Base-by-base conservation (phyloP, 2,329 filamentous ascomycete genomes). In the Colletotrichum eremochloae region DNA sequence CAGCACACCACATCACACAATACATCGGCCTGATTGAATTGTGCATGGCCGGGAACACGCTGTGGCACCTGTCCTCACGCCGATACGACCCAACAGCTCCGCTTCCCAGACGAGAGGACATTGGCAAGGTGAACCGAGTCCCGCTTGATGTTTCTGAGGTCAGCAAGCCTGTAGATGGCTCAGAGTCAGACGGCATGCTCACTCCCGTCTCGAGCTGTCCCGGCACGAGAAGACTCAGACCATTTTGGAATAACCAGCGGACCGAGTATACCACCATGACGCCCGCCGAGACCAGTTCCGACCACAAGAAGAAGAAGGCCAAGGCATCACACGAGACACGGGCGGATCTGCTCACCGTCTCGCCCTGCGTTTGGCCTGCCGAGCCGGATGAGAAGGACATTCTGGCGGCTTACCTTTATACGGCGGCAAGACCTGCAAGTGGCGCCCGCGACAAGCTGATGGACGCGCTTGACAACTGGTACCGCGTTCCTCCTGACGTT, bases 201-300 rank as follows among this genome's bases (percentile, higher is more conserved):
- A 65, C 63, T 46, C 63, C 63, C 11, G 29, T 29, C 11, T 65
- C 63, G n/a, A 65, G 63, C 50, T 18, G 31, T 57, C 24, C 56
- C 38, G n/a, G 50, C 50, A 57, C 50, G 33, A 33, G 46, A 46
- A 36, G 38, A 46, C 63, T 65, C 50, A 46, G 8, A 0, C 20
- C 63, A n/a, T 65, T 65, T 29, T 65, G 63, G 63, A 57, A 65
- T 15, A 56, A 56, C 63, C 63, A 65, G 46, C 18, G 18, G 29
- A 65, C 63, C 15, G 63, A 65, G 38, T 65, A 65, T 46, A 57
- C 63, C 18, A 65, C 63, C 63, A 65, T 57, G 63, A 65, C 63
- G 12, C 63, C 63, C 52, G 46, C 50, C 50, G 63, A 65, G 40
- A 57, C 38, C 38, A 38, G 18, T 36, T 36, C 50, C 38, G 63